Evolutionary conservation across 768 basidiomycete species (phyloP), one percentile per base, ranked within the genome.

Genomic region (Chalciporus pseudorubinellus): DNA sequence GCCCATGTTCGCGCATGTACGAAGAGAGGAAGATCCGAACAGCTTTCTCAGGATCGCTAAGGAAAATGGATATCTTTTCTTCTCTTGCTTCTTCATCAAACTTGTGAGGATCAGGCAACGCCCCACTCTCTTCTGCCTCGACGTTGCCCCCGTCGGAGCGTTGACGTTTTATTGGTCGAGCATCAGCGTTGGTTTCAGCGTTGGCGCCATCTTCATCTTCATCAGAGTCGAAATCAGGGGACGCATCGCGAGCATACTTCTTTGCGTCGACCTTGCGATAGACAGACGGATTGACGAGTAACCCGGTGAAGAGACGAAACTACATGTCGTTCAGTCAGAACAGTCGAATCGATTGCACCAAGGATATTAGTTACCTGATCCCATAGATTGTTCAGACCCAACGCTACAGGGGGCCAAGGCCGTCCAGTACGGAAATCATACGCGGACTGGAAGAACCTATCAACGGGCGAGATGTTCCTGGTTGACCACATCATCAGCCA

Each of bases 1-100:
- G 74, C 21, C 89, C 89, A 50, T 81, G 80, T 48, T 82, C 77
- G 31, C 80, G 74, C 70, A 83, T 84, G 58, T 81, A 78, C 5
- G 85, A 85, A 0, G 87, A 85, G 52, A 92, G 71, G 67, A 89
- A 92, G 18, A 88, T 74, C 49, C 74, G 80, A 47, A 85, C 68
- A 26, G 73, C 67, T 9, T 63, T 66, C 56, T 82, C 85, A 0
- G 89, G 86, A 49, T 87, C 75, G 34, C 76, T 68, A 51, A 92
- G 68, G 65, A 92, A 92, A 4, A 65, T 55, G 0, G 72, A 59
- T 46, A 83, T 68, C 22, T 72, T 71, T 19, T 77, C 74, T 24
- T 78, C 78, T 44, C 73, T 74, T 14, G 62, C 52, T 3, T 70
- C 69, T 31, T 69, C 69, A 19, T 67, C 66, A 18, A 48, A 13